Evolutionary conservation across 441 rosid species (phyloP), one percentile per base, ranked within the genome.

Genomic region (Brassica balearica): DNA sequence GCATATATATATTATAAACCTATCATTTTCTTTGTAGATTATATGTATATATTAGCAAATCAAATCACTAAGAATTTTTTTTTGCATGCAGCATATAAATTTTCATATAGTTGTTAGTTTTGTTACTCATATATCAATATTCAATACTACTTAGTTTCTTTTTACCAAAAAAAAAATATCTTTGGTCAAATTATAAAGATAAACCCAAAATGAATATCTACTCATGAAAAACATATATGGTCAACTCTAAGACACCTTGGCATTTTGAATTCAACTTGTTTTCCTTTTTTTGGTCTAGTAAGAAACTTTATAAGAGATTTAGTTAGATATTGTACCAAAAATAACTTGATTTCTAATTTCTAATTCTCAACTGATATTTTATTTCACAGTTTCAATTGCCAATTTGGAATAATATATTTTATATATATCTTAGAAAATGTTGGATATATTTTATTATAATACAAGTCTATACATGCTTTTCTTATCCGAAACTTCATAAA

Each of bases 401-500:
- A 12, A 46, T 10, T 10, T 46, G 53, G 53, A 46, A 3, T 38
- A 38, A 34, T 43, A 43, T 43, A 43, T 46, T 46, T 46, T 41
- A 41, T 41, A 41, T 41, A 11, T 12, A 46, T 46, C 6, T 46
- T 46, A 46, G 53, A 46, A 46, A 46, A 11, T 46, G 53, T 46
- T 46, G 6, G 15, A 46, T 38, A 38, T 38, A 38, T 38, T 38
- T 38, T 38, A 38, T 2, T 23, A 38, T 36, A 36, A 36, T 36
- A 41, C 12, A 10, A 41, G 48, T 9, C 41, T 7, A 10, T 9
- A 41, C 48, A 5, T 41, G 68, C 75, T 58, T 68, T 74, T 41
- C 8, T 80, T 68, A 72, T 41, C 48, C 48, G 12, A 12, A 41
- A 41, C 48, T 41, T 41, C 48, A 41, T 10, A 41, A 41, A 11